Evolutionary conservation across 2,329 filamentous ascomycete species (phyloP), one percentile per base, ranked within the genome.

Genomic region (Fusarium solani-melongenae): DNA sequence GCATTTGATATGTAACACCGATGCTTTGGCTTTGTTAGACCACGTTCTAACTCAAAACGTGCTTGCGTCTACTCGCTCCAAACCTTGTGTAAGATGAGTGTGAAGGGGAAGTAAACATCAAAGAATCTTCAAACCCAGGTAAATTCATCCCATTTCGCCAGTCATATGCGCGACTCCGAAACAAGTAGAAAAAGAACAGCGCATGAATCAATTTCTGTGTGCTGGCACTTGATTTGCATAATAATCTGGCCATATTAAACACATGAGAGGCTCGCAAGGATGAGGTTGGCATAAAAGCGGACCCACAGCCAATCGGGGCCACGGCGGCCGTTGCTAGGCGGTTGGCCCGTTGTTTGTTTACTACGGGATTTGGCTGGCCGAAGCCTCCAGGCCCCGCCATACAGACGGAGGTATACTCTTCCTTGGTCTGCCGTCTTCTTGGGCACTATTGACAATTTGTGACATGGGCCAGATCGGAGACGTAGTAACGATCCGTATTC

Each of bases 321-420:
- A 46, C 27, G 14, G 17, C 27, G 24, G 27, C 70, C 77, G 80
- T 81, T 81, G 80, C 80, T 81, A 74, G 77, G 80, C 73, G 67
- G 79, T 79, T 79, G 76, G 71, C 71, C 71, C 67, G 73, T 77
- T 79, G 79, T 81, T 81, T 81, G 79, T 81, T 81, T 81, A 81
- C 79, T 77, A 72, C 66, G 60, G 66, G 62, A 64, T 60, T 65
- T 73, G 58, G 49, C 66, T 63, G 60, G 57, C 64, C 33, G 38
- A 68, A 76, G 51, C 60, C 63, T 58, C 36, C 31, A 53, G 36
- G 73, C 77, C 74, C 77, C 77, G 77, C 77, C 66, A 70, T 67
- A 58, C 69, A 66, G 27, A 39, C 41, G 60, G 24, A 49, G 22
- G 46, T 31, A 62, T 71, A 53, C 57, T 65, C 63, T 66, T 58